These are phyloP conservation scores for Calonectria hawksworthii DNA, from an alignment of 2,329 filamentous ascomycete genomes.

Conservation along the genomic window DNA sequence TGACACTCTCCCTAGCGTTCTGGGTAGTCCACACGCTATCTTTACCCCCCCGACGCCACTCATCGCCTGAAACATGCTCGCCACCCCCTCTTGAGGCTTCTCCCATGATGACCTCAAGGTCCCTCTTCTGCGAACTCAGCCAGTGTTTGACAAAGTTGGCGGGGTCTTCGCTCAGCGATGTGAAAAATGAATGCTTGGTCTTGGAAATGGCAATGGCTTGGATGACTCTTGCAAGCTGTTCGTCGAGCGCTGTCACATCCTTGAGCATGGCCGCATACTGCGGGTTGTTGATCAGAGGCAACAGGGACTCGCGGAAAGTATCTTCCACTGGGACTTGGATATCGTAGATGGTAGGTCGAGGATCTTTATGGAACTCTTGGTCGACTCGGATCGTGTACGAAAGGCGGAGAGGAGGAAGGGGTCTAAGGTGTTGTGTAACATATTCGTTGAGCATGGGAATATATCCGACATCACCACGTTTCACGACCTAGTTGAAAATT, in stretches of 20 bases:
- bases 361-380: conserved; percentile 81
- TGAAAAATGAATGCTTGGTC: conserved; percentile 91
- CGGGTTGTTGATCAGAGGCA: conserved; percentile 76
- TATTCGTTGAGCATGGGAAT: conserved; percentile 90
- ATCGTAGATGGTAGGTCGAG: conserved; percentile 89
- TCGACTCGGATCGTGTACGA: conserved; percentile 96
- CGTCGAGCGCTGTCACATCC: conserved; percentile 83
- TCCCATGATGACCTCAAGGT: conserved; percentile 89
- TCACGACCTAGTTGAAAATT: conserved; percentile 72
- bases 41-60: conserved; percentile 75
- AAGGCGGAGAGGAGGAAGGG: conserved; percentile 85
- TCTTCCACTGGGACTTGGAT: conserved; percentile 88
- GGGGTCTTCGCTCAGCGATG: conserved; percentile 83
- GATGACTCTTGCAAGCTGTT: conserved; percentile 85
- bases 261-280: conserved; percentile 80
- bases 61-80: conserved; percentile 70
- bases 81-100: conserved; percentile 78
- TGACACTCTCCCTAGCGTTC: conserved; percentile 74
- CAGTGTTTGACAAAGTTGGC: conserved; percentile 88
- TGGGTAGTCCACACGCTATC: conserved; percentile 70
- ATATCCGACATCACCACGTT: conserved; percentile 80
- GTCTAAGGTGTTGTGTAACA: conserved; percentile 81
- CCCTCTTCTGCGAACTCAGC: conserved; percentile 91
- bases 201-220: conserved; percentile 89
- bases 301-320: conserved; percentile 78